Conservation (phyloP, 495 filamentous ascomycete species). For the Penicillium macrosclerotiorum region DNA sequence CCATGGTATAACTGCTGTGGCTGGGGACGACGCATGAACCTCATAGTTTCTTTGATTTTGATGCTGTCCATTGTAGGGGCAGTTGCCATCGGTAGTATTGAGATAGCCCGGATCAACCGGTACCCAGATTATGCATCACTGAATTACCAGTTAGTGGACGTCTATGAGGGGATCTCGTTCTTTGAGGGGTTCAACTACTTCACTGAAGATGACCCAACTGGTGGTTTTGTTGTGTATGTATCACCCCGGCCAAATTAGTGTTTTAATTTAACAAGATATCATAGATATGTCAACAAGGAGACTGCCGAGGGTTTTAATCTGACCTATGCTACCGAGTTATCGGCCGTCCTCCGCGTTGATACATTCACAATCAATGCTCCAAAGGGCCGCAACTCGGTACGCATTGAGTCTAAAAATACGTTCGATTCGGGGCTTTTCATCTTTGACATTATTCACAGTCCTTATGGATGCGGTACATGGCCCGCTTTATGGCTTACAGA, state of each 20-base stretch:
- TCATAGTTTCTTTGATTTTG: no score
- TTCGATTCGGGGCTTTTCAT: constrained; percentile 54
- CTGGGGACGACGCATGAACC: no score
- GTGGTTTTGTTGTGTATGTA: constrained; percentile 51
- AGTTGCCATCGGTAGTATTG: no score
- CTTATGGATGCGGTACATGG: constrained; percentile 54
- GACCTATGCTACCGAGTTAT: constrained; percentile 45
- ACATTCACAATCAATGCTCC: constrained; percentile 38
- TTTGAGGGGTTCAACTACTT: constrained; percentile 55
- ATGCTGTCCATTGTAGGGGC: no score
- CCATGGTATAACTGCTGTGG: no score
- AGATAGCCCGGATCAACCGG: no score
- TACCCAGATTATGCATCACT: constrained; percentile 55
- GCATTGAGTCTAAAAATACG: constrained; percentile 48
- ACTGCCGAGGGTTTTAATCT: constrained; percentile 44
- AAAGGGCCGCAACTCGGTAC: constrained; percentile 52
- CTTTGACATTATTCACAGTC: constrained; percentile 53
- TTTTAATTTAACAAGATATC: background rate
- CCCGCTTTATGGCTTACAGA: constrained; percentile 64
- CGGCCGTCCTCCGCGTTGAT: constrained; percentile 54
- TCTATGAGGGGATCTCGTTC: constrained; percentile 47
- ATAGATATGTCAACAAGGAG: constrained; percentile 32
- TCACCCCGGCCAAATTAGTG: background rate
- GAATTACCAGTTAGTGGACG: constrained; percentile 50
- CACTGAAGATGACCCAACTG: constrained; percentile 48